phyloP scores from a whole-genome alignment of 176 grass and related monocot species.

The Pontederia crassipes region DNA sequence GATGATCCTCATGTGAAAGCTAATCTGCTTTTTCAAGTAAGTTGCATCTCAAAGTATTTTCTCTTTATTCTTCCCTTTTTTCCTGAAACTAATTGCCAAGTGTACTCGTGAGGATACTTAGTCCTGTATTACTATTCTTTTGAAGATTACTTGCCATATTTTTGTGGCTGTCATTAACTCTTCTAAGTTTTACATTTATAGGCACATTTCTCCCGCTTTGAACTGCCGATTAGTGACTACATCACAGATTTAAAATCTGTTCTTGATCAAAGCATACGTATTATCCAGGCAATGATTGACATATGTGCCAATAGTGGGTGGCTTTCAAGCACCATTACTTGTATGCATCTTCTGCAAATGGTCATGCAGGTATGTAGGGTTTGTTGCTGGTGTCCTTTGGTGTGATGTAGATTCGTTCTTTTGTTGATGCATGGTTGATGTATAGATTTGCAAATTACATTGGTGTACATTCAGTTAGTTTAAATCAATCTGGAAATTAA shows the following conservation, averaged over 20 bases:
- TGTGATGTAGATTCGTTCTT: slow-evolving; percentile 1
- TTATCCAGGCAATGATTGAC: slow-evolving; percentile 98
- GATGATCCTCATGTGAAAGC: slow-evolving; percentile 98
- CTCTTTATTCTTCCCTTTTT: not conserved
- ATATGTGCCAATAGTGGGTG: slow-evolving; percentile 96
- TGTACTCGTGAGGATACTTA: not conserved
- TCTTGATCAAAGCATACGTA: slow-evolving; percentile 98
- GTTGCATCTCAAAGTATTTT: not conserved
- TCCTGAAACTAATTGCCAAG: too few species aligned
- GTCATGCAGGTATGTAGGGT: slow-evolving; percentile 68
- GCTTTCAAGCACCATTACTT: slow-evolving; percentile 79
- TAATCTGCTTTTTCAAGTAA: slow-evolving; percentile 96
- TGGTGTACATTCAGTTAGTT: not conserved
- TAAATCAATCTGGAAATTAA: too few species aligned
- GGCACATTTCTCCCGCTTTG: slow-evolving; percentile 85
- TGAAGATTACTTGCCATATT: not conserved
- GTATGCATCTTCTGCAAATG: slow-evolving; percentile 97
- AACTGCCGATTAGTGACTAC: slow-evolving; percentile 86
- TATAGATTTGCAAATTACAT: not conserved
- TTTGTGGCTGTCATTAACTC: not conserved
- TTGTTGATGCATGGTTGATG: not conserved
- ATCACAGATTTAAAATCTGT: slow-evolving; percentile 92
- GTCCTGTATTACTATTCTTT: not conserved
- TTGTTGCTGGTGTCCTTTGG: slow-evolving; percentile 12
- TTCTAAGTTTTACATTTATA: slow-evolving; percentile 34